These are phyloP conservation scores for Ophiobolus disseminans DNA, from an alignment of 2,329 filamentous ascomycete genomes.

Conservation along the genomic window DNA sequence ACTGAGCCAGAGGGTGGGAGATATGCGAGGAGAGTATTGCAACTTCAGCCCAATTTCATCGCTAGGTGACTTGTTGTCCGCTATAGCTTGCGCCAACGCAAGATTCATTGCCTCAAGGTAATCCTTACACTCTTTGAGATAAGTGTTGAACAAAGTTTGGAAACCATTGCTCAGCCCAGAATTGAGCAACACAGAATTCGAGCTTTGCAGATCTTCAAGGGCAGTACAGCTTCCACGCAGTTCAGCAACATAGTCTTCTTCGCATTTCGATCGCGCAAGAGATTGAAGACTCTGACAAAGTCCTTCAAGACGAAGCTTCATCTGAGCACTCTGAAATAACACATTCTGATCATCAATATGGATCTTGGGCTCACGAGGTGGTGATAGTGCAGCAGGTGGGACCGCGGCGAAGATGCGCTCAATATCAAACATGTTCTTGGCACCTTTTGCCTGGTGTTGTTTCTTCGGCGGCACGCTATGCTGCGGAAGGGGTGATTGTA, in stretches of 20 bases:
- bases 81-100: constrained; percentile 6
- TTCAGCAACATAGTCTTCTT: constrained; percentile 28
- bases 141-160: constrained; percentile 3
- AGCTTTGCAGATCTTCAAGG: constrained; percentile 4
- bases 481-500: too few relatives aligned
- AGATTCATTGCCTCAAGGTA: constrained; percentile 15
- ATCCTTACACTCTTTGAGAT: constrained; percentile 19
- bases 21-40: constrained; percentile 24
- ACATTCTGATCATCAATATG: background rate
- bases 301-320: constrained; percentile 11
- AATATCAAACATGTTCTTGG: constrained; percentile 5
- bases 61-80: background rate
- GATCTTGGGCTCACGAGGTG: constrained; percentile 10
- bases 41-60: constrained; percentile 6
- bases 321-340: background rate
- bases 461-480: too few relatives aligned
- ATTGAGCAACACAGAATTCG: background rate
- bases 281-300: constrained; percentile 19
- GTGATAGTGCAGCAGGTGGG: background rate
- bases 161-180: background rate
- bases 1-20: constrained; percentile 33
- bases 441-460: background rate
- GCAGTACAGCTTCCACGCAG: constrained; percentile 27
- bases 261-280: constrained; percentile 19
- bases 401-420: constrained; percentile 12